Percentiles rank a stretch among this genome's conserved stretches.
phyloP scores from a whole-genome alignment of 2,329 filamentous ascomycete genomes.

The Cercospora sp. region DNA sequence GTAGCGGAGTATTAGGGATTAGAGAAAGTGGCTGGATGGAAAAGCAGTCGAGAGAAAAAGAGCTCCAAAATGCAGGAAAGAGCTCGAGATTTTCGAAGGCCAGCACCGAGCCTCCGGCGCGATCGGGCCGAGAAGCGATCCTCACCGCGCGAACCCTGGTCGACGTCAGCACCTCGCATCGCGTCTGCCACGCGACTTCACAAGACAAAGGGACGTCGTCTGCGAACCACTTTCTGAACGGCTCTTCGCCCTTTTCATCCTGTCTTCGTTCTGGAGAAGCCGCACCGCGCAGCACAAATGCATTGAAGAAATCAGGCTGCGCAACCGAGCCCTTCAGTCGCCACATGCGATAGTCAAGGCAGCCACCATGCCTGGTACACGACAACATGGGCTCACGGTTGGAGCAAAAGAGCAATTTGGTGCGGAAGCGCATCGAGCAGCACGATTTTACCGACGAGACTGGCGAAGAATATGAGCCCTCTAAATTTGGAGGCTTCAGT shows the following conservation, averaged over 20 bases:
- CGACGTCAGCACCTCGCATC: conserved; percentile 6
- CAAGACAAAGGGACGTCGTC: conserved; percentile 1
- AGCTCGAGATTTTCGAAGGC: conserved; percentile 8
- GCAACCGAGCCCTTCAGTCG: neutral
- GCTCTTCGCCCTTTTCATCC: neutral
- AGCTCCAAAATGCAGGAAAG: conserved; percentile 2
- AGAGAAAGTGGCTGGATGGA: neutral
- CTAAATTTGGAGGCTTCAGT: conserved; percentile 81
- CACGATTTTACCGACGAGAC: conserved; percentile 70
- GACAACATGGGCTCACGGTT: conserved; percentile 62
- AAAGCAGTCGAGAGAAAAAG: conserved; percentile 6
- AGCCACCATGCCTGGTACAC: conserved; percentile 16
- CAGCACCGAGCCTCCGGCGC: conserved; percentile 3
- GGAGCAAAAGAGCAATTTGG: conserved; percentile 59
- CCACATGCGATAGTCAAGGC: neutral
- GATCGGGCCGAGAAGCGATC: conserved; percentile 4
- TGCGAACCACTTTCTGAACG: neutral
- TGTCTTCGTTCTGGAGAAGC: neutral
- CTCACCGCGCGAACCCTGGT: conserved; percentile 4
- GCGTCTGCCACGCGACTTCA: conserved; percentile 2
- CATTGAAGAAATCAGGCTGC: neutral
- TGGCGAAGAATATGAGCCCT: conserved; percentile 88
- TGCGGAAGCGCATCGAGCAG: conserved; percentile 64
- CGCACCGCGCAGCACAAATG: neutral
- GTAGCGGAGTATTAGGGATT: neutral